Base-by-base conservation (phyloP, 2,329 filamentous ascomycete genomes). In the Dryadomyces sulphureus region DNA sequence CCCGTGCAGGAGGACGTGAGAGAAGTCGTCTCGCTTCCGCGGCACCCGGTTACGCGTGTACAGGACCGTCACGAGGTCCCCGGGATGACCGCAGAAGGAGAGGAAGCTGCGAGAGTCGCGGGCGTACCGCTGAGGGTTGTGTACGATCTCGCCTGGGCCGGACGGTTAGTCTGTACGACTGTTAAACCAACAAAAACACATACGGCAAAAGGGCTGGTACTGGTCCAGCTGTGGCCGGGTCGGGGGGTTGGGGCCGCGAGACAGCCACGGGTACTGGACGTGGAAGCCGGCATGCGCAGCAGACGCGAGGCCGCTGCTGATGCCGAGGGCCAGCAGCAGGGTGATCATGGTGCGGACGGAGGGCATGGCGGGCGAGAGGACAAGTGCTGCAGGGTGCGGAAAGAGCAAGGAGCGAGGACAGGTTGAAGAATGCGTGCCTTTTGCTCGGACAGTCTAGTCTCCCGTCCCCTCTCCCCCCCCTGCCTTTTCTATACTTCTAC, bases 221-320 rank as follows among this genome's bases (percentile, higher is more conserved):
- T 1, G 19, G 8, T 36, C 32, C 8, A 44, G 2, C n/a, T 25
- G 32, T 16, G 12, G n/a, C 42, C 42, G 42, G 20, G 32, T 44
- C 42, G 5, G 17, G 12, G 22, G 19, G 8, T 44, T 44, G 9
- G 19, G 42, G 19, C 32, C 42, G 8, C 42, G 42, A 20, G 42
- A n/a, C 42, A 44, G 36, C 42, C 42, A 44, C 38, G 42, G 42
- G 22, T 7, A 44, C 32, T 44, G 42, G 9, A 44, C 30, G 22
- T 44, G 42, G 34, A 44, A 44, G 11, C 42, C 42, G 14, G 42
- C 42, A 16, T 44, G 42, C 3, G 42, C 42, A n/a, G 42, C 42
- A 6, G 42, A 34, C 17, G 42, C n/a, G 32, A 36, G 42, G 20
- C 19, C 16, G 41, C 22, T 27, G 30, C 14, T 1, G 30, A 25